Evolutionary conservation across 108 stramenopile genomes (phyloP).

Genomic region (Cylindrotheca closterium): DNA sequence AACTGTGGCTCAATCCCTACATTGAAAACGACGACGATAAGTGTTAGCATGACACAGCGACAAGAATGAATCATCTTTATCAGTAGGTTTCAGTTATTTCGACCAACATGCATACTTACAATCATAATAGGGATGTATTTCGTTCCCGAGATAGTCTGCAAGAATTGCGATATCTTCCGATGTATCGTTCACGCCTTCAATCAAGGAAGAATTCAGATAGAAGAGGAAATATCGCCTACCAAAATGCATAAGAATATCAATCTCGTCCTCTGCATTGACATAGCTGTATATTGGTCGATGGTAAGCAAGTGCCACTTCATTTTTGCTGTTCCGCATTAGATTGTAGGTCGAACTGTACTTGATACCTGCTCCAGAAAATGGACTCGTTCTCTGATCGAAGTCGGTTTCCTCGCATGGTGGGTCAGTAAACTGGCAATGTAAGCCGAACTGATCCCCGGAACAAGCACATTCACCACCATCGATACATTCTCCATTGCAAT

Average conservation of each 20-base stretch:
- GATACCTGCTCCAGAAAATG: neutral
- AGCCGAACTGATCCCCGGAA: neutral
- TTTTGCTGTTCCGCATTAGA: too few species aligned
- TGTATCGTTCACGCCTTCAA: too few species aligned
- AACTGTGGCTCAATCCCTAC: neutral
- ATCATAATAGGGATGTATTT: neutral
- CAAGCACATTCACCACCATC: slow-evolving; percentile 5
- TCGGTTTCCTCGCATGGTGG: neutral
- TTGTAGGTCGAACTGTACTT: too few species aligned
- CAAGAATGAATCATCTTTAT: neutral
- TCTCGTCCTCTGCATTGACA: too few species aligned
- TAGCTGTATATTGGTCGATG: too few species aligned
- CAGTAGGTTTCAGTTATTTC: too few species aligned
- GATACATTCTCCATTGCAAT: neutral
- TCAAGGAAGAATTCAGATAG: too few species aligned
- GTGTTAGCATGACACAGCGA: neutral
- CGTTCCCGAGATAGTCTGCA: neutral
- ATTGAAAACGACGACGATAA: neutral
- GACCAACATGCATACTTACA: neutral
- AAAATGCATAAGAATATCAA: neutral
- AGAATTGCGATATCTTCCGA: too few species aligned
- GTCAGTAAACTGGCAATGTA: neutral
- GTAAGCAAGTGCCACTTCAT: too few species aligned
- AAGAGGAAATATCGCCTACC: neutral
- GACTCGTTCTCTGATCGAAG: neutral